Base-by-base conservation (phyloP, 176 grass and related monocot genomes). In the Oryza officinalis region DNA sequence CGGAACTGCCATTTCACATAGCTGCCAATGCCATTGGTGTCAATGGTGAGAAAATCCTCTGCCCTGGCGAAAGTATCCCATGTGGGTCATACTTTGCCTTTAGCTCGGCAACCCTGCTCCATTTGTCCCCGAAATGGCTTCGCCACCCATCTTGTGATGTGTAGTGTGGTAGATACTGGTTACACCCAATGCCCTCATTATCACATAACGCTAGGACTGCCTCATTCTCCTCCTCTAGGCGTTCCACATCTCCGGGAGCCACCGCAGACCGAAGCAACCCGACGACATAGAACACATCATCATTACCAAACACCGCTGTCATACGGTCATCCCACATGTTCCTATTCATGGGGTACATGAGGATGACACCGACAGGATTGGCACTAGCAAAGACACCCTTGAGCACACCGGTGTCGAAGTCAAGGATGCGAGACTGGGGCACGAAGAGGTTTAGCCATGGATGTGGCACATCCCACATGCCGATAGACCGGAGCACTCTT, bases 401-500 rank as follows among this genome's bases (percentile, higher is more conserved):
- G 79, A 94, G 60, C 23, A 97, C 85, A 5, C 60, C 69, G 6
- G 27, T 10, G 26, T 97, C 91, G 4, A 93, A 86, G 69, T 93
- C 89, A 1, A 89, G 61, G 43, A 97, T 86, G 6, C 76, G 85
- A 2, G 87, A 92, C 27, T 74, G 78, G 5, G 94, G 89, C 1
- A 97, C 13, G 47, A 97, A 94, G 50, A 94, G 80, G 77, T 86
- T 97, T n/a, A 97, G 35, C 94, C 94, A 97, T 7, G 94, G 91
- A 69, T 94, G 94, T 0, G 87, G 85, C 41, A 92, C 87, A 5
- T 89, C 76, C 91, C 85, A 91, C 13, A 75, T 4, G 1, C 87
- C 85, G 4, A 20, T 47, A 4, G 81, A 84, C 2, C 79, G 87
- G 17, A 90, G 82, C 44, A 57, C 28, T 4, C 4, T 13, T 71